Evolutionary conservation across 2,329 filamentous ascomycete species (phyloP), one percentile per base, ranked within the genome.

Genomic region (Endocalyx cinctus): DNA sequence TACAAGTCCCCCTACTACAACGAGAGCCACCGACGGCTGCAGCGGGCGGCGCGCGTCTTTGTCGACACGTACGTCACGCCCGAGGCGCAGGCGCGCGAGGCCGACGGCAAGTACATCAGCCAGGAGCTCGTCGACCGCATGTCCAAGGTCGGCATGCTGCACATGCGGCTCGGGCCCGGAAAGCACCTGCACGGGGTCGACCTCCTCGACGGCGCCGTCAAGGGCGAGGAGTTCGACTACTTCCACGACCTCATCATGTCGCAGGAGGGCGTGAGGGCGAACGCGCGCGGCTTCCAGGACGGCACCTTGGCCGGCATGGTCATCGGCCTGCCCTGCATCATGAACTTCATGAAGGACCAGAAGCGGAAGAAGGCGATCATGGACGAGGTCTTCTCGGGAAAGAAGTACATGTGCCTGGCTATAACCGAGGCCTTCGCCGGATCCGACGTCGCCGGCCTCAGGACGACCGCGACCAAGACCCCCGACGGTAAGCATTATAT

Each of bases 341-440:
- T 87, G 54, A 82, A 90, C 66, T 94, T 82, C 70, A 76, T 84
- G 58, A 77, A 74, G 32, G 74, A 90, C 50, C 67, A 77, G 35
- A 66, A 66, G 26, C 73, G 86, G 48, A 81, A 80, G 62, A 72
- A 80, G 47, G 70, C 70, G 33, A 70, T 94, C 29, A 75, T 79
- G 20, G 69, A 79, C 22, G 84, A 92, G 50, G 81, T 87, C 28
- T 73, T 94, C 45, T 77, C 73, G 28, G 87, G 87, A 39, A 77
- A 80, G 70, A 92, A 92, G 76, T 89, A 89, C 70, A 87, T 92
- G 55, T 90, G 83, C 54, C 69, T 94, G 4, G 87, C 87, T 33
- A 87, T 94, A 52, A 92, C 87, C 2, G 87, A 94, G 62, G 87
- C 87, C 0, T 92, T 94, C 60, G 87, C 87, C 12, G 87, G 87